Conservation (phyloP, 2,329 filamentous ascomycete species). For the Aspergillus felis region DNA sequence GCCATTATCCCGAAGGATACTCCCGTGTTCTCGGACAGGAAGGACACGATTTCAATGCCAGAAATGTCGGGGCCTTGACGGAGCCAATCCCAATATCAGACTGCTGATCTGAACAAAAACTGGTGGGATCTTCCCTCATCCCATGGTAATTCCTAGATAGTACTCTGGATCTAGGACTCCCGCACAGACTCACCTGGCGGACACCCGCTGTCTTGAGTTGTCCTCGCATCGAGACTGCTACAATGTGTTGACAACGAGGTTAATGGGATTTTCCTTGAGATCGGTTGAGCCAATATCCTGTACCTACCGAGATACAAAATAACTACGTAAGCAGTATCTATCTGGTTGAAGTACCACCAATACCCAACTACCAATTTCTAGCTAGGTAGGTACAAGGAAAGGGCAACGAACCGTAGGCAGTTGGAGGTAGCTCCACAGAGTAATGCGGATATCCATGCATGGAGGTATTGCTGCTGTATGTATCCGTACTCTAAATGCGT, state of each 20-base stretch:
- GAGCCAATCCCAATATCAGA: no score
- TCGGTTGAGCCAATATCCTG: background rate
- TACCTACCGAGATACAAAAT: background rate
- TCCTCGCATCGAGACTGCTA: background rate
- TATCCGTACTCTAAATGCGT: background rate
- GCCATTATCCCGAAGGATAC: no score
- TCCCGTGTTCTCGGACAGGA: no score
- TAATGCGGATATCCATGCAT: background rate
- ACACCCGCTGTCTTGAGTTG: background rate
- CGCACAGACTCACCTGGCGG: background rate
- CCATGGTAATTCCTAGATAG: background rate
- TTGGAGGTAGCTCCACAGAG: background rate
- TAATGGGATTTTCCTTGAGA: background rate
- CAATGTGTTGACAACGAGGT: background rate
- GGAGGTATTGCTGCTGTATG: background rate
- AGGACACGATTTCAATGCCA: no score
- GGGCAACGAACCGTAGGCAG: background rate
- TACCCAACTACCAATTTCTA: no score
- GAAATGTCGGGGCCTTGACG: no score
- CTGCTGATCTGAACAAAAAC: background rate
- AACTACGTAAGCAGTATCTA: background rate
- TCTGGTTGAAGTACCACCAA: no score
- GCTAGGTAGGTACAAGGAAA: background rate
- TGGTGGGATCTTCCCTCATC: background rate
- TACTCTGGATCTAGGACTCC: no score